Base-by-base conservation (phyloP, 2,329 filamentous ascomycete species). In the Arthrobotrys entomopaga region DNA sequence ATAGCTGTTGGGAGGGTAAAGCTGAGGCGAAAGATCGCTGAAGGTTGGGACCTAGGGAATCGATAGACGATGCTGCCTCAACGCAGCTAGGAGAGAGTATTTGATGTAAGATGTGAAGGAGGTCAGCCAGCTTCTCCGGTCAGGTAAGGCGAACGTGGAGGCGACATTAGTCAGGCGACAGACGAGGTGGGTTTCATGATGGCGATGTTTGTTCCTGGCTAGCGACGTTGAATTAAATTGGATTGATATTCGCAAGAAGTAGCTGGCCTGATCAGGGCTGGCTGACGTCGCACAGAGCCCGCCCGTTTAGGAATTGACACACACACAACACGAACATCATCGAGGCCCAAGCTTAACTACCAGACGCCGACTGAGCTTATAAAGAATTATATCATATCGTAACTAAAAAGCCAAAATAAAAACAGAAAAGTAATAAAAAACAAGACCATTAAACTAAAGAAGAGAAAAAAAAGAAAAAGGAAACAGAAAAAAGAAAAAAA, bases 141-240 rank as follows among this genome's bases (percentile, higher is more conserved):
- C 49, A 42, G 52, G 42, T 48, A 66, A 20, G 67, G 50, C 19
- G 49, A 57, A 43, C 34, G 29, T 59, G 42, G 42, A 40, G 43
- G 58, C 63, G 63, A 67, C 70, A 74, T 74, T 58, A 74, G 70
- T 74, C 38, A 74, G 24, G 63, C 63, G 24, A 56, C 69, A 26
- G 67, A 34, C 49, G 49, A 52, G 50, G 29, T 34, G 29, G 26
- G 69, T 34, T 52, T 65, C 69, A 73, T 70, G 46, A 24, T 46
- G 16, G 49, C 53, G 42, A 22, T 19, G 43, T 42, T 50, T 15
- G n/a, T 48, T 34, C 22, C 19, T 22, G 56, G 46, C 13, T 43
- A 43, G 54, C 34, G 46, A 19, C 42, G 20, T 20, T 19, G 52
- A 40, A 61, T 20, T n/a, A 58, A 29, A 61, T 56, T 60, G 54